Conservation (phyloP, 768 basidiomycete genomes). For the Tulasnella calospora region DNA sequence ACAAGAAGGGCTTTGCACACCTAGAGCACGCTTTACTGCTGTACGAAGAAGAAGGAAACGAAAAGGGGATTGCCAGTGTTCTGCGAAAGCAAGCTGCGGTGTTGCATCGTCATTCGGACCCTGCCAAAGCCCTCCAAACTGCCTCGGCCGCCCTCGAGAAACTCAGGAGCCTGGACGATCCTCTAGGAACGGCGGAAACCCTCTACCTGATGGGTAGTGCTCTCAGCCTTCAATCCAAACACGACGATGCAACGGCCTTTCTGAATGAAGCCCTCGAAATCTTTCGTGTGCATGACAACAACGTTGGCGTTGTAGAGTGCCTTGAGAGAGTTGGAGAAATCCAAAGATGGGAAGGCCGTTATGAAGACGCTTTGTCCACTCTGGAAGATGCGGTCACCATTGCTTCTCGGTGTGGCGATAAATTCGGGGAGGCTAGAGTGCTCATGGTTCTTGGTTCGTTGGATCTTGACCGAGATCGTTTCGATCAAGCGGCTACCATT, state of each 20-base stretch:
- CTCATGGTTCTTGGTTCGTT: not conserved
- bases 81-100: not conserved
- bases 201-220: not conserved
- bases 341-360: not conserved
- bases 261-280: not conserved
- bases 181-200: not conserved
- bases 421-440: not conserved
- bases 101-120: not conserved
- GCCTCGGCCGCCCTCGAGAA: not conserved
- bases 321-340: not conserved
- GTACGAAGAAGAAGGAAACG: not conserved
- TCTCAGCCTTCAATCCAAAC: not conserved
- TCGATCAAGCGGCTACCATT: not conserved
- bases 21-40: not conserved
- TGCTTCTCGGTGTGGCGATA: not conserved
- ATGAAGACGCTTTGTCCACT: not conserved
- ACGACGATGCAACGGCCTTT: not conserved
- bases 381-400: not conserved
- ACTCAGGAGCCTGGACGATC: not conserved
- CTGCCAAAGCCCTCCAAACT: not conserved
- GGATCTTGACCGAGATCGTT: not conserved
- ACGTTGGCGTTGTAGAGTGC: not conserved
- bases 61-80: not conserved
- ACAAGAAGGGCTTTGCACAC: not conserved
- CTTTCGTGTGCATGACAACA: not conserved